Evolutionary conservation across 169 alveolate genomes (phyloP).

Genomic region (Perkinsus marinus): DNA sequence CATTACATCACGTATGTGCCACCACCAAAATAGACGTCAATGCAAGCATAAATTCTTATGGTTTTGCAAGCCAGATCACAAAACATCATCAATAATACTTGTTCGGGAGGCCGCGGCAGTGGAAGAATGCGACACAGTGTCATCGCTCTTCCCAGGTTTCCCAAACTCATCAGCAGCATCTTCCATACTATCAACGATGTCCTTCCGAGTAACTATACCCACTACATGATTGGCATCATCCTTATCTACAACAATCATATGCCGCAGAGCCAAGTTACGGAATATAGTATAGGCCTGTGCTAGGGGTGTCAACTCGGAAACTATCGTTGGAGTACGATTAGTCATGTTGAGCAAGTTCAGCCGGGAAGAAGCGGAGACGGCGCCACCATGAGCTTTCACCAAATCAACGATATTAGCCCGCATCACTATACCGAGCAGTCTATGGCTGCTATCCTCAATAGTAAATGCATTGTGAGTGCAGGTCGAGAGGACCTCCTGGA

Average conservation of each 20-base stretch:
- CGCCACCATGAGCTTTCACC: background rate
- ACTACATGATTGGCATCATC: background rate
- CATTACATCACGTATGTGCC: too few species aligned
- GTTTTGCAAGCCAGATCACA: background rate
- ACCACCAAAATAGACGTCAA: too few species aligned
- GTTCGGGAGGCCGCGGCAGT: background rate
- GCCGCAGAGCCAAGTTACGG: background rate
- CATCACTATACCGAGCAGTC: background rate
- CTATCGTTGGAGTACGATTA: background rate
- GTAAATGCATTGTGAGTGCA: background rate
- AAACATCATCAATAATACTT: background rate
- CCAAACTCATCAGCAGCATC: background rate
- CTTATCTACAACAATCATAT: background rate
- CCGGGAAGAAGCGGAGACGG: background rate
- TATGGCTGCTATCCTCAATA: background rate
- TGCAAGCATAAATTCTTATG: too few species aligned
- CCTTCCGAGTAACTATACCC: background rate
- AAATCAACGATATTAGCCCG: background rate
- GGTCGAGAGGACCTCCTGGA: background rate
- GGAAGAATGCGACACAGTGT: background rate
- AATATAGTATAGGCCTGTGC: background rate
- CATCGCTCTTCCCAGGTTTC: background rate
- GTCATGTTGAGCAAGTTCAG: background rate
- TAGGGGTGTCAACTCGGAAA: background rate
- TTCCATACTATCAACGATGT: background rate